Base-by-base conservation (phyloP, 2,329 filamentous ascomycete species). In the Aspergillus fischeri region DNA sequence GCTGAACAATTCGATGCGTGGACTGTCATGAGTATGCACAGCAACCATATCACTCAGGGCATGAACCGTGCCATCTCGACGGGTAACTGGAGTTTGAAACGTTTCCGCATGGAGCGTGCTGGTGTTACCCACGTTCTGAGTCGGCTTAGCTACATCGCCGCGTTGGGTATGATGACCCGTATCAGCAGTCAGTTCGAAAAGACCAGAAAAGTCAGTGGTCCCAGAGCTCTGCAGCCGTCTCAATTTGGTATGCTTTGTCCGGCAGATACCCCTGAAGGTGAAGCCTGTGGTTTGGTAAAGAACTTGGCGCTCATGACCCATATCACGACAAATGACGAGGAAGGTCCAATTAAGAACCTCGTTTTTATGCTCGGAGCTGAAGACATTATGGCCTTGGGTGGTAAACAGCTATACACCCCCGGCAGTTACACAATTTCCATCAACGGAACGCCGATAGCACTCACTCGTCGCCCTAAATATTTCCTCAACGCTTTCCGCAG, bases 151-250 rank as follows among this genome's bases (percentile, higher is more conserved):
- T 99, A 97, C 71, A 97, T 99, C 73, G 90, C 89, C 61, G 94
- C 94, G 28, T 84, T 99, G 28, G 95, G 95, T 61, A 99, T 99
- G 95, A 99, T 99, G 94, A 99, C 94, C 14, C 85, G 94, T 74
- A 97, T 99, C 69, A 94, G 89, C 73, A 95, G 90, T 82, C 94
- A 99, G 78, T 99, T 99, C 69, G 94, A 99, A 73, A 99, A 99
- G 82, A 97, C 94, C 2, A 82, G 94, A 66, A 99, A 99, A 76
- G 92, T 99, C 60, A 92, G 88, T 70, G 95, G 95, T 63, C 94
- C 95, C 67, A 88, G 94, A 83, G 94, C 95, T 20, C 81, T 99
- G 51, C 94, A 99, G 70, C 92, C 94, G 6, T 99, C 94, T 0
- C 94, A 99, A 65, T 99, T 96, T 78, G 94, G 94, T 66, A 97